Conservation (phyloP, 805 yeast genomes). For the Hanseniaspora singularis region DNA sequence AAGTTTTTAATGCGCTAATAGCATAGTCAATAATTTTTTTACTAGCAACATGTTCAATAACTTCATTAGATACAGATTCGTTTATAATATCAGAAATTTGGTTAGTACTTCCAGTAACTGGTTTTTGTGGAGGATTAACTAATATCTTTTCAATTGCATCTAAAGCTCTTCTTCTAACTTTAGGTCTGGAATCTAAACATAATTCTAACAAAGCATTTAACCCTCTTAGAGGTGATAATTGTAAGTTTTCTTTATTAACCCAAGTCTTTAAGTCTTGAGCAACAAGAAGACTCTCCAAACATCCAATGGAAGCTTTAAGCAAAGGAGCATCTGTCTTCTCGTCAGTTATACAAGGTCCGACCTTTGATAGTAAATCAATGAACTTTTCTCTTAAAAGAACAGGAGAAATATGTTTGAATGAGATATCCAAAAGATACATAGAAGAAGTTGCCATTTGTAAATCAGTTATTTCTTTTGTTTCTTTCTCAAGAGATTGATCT, state of each 20-base stretch:
- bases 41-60: constrained; percentile 63
- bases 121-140: constrained; percentile 46
- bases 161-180: constrained; percentile 87
- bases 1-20: constrained; percentile 39
- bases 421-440: constrained; percentile 68
- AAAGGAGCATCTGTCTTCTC: constrained; percentile 67
- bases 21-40: constrained; percentile 56
- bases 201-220: constrained; percentile 64
- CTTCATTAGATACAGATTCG: neutral
- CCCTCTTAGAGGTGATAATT: constrained; percentile 63
- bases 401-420: constrained; percentile 62
- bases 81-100: no score
- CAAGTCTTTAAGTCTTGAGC: constrained; percentile 77
- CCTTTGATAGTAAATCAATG: constrained; percentile 59
- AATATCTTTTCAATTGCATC: constrained; percentile 68
- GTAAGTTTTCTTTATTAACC: constrained; percentile 42
- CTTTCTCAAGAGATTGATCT: constrained; percentile 50
- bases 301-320: constrained; percentile 72
- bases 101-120: constrained; percentile 56
- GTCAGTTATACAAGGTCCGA: constrained; percentile 69
- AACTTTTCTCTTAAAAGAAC: constrained; percentile 61
- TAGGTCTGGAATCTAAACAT: constrained; percentile 81
- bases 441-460: constrained; percentile 57
- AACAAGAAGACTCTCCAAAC: constrained; percentile 62
- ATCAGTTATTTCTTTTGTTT: constrained; percentile 44